Base-by-base conservation (phyloP, 495 filamentous ascomycete species). In the Penicillium goetzii region DNA sequence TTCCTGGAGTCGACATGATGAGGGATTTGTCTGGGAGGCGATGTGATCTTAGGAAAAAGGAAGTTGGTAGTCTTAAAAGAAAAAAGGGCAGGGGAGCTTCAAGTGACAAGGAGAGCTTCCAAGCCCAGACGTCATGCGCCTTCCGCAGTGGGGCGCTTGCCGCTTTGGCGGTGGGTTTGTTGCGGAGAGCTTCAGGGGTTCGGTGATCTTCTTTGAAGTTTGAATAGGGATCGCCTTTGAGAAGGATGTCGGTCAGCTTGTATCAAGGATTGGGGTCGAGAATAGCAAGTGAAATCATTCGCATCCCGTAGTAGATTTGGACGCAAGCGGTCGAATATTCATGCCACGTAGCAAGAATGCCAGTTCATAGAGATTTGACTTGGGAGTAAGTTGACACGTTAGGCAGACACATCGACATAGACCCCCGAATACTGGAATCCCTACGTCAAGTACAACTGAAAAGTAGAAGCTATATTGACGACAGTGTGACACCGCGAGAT, bases 1-100 rank as follows among this genome's bases (percentile, higher is more conserved):
- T 84, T 11, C 84, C 75, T 81, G 88, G 88, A 36, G 28, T 78
- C 59, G 68, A 61, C 63, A 71, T 73, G 38, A 55, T 73, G 49
- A 21, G 7, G 32, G 36, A 47, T 41, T 17, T 17, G 21, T 38
- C 25, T 47, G 49, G 11, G 49, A 56, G 15, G 30, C 23, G 33
- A 32, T 30, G 59, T 32, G 17, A 40, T 45, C 5, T 17, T n/a
- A 41, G n/a, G 21, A 23, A 26, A 36, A 33, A 26, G 21, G 10
- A 47, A 21, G 19, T 23, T 47, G 43, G 19, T 4, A 17, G 36
- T 43, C 33, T 47, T 23, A 14, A 21, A 10, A 38, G 17, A 38
- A 61, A 51, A 41, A 54, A 51, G 50, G 52, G 52, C 12, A 36
- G 23, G 41, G 56, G 41, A 69, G 60, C 60, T 65, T 58, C 56